phyloP scores from a whole-genome alignment of 257 asterid species.

The Primulina eburnea region DNA sequence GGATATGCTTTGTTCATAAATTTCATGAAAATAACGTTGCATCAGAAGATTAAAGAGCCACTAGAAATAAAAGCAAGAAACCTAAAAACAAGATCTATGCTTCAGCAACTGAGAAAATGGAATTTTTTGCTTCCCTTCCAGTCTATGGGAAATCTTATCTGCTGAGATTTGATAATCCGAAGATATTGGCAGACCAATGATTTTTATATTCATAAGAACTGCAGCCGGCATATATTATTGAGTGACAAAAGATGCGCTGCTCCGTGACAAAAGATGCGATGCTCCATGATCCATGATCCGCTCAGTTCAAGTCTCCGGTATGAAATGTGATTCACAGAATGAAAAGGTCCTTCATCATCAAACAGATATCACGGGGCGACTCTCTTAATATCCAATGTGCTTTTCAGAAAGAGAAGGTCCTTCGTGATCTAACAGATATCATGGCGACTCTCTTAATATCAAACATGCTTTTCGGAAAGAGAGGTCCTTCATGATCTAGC shows the following conservation, averaged over 20 bases:
- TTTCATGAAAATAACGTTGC: too few species aligned
- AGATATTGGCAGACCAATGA: not conserved
- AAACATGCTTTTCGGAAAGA: too few species aligned
- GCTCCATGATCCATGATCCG: not conserved
- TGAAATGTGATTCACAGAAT: too few species aligned
- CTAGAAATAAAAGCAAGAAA: too few species aligned
- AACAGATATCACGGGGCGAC: not conserved
- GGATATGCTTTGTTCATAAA: too few species aligned
- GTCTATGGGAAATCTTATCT: not conserved
- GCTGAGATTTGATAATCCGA: not conserved
- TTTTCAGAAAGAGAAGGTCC: not conserved
- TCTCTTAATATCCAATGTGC: not conserved
- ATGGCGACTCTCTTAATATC: not conserved
- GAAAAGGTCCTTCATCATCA: too few species aligned
- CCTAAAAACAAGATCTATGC: too few species aligned
- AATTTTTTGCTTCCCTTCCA: not conserved
- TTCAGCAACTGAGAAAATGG: not conserved
- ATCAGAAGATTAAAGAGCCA: too few species aligned
- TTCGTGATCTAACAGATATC: not conserved
- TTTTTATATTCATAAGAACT: too few species aligned
- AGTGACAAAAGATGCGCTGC: not conserved
- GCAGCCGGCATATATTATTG: not conserved
- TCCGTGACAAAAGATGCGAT: not conserved
- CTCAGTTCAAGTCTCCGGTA: not conserved
- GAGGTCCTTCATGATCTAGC: not conserved